phyloP scores from a whole-genome alignment of 2,329 filamentous ascomycete species.

The Fusarium poae region DNA sequence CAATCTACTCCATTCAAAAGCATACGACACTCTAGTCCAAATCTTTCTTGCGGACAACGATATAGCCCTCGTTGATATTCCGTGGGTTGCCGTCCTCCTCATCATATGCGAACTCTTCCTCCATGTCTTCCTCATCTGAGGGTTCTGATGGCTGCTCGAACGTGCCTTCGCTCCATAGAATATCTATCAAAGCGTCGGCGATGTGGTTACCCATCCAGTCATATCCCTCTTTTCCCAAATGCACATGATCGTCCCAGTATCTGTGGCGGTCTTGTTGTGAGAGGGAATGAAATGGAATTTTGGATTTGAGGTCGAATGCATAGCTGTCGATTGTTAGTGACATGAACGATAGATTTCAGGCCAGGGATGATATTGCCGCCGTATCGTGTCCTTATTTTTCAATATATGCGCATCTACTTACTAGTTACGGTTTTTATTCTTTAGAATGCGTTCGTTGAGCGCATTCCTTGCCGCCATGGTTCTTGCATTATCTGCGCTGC shows the following conservation, averaged over 20 bases:
- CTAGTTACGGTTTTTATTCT: slow-evolving; percentile 64
- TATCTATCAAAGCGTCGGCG: slow-evolving; percentile 64
- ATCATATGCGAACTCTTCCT: slow-evolving; percentile 54
- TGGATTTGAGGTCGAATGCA: slow-evolving; percentile 67
- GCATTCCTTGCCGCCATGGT: slow-evolving; percentile 55
- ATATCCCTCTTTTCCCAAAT: slow-evolving; percentile 71
- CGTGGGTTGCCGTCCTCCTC: slow-evolving; percentile 65
- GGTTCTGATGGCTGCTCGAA: slow-evolving; percentile 22
- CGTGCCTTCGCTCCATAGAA: slow-evolving; percentile 56
- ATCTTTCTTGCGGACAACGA: slow-evolving; percentile 60
- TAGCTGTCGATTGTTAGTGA: slow-evolving; percentile 58
- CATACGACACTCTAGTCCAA: background rate
- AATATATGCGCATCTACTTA: slow-evolving; percentile 53
- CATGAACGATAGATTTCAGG: background rate
- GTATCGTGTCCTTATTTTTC: too few relatives aligned
- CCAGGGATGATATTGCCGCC: too few relatives aligned
- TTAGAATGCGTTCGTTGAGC: slow-evolving; percentile 67
- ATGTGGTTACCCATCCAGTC: slow-evolving; percentile 71
- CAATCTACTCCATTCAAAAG: background rate
- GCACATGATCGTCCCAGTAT: slow-evolving; percentile 73
- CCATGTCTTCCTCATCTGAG: background rate
- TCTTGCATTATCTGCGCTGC: slow-evolving; percentile 48
- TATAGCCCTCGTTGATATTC: slow-evolving; percentile 64
- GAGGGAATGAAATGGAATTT: slow-evolving; percentile 67
- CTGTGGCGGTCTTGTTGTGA: slow-evolving; percentile 58